phyloP scores from a whole-genome alignment of 2,329 filamentous ascomycete species.

The Epichloe hybrida region DNA sequence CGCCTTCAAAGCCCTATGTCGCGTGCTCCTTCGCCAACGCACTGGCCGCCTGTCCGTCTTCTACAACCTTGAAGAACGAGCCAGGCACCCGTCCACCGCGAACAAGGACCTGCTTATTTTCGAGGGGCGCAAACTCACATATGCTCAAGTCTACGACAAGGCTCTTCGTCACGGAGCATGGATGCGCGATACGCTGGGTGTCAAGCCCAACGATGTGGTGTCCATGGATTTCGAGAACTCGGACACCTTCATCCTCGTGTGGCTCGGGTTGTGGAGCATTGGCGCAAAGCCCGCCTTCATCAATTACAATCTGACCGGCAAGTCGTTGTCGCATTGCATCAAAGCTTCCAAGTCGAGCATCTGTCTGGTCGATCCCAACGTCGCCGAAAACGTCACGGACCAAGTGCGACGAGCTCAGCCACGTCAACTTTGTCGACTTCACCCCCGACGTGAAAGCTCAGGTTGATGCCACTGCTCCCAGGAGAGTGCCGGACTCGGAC shows the following conservation, averaged over 20 bases:
- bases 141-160: constrained; percentile 58
- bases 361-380: constrained; percentile 52
- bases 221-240: constrained; percentile 74
- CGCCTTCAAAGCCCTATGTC: constrained; percentile 31
- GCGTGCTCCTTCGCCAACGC: constrained; percentile 33
- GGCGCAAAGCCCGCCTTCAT: constrained; percentile 75
- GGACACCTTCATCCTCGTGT: constrained; percentile 61
- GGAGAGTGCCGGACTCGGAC: constrained; percentile 44
- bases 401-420: constrained; percentile 39
- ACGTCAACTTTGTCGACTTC: constrained; percentile 48
- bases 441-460: constrained; percentile 42
- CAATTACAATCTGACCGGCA: constrained; percentile 69
- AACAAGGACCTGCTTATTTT: constrained; percentile 51
- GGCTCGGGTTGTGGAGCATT: constrained; percentile 69
- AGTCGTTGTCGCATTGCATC: constrained; percentile 62
- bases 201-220: constrained; percentile 62
- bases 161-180: constrained; percentile 62
- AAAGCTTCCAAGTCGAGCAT: constrained; percentile 52
- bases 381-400: constrained; percentile 42
- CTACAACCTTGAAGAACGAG: constrained; percentile 58
- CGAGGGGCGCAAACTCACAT: constrained; percentile 56
- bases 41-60: constrained; percentile 56
- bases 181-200: constrained; percentile 49
- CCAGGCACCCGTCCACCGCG: constrained; percentile 36
- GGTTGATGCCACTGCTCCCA: constrained; percentile 34